These are phyloP conservation scores for Brasenia schreberi DNA, from an alignment of 164 flowering plant genomes.

Conservation along the genomic window DNA sequence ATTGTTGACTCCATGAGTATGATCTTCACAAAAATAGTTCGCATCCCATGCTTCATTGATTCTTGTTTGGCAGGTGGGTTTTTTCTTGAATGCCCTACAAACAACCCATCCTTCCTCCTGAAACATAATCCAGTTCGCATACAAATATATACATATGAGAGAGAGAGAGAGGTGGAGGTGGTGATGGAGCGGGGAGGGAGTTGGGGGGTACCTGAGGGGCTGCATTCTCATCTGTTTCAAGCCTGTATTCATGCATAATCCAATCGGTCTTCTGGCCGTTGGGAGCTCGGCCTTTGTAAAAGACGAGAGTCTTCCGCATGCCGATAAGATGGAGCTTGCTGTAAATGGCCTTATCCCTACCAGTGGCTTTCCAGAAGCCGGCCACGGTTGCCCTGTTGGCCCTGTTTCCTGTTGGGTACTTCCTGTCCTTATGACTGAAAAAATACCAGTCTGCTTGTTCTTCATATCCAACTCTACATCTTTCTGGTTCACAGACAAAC, in stretches of 20 bases:
- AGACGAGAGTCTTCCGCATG: constrained; percentile 92
- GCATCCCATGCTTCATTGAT: constrained; percentile 43
- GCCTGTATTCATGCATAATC: constrained; percentile 93
- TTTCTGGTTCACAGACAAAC: constrained; percentile 25
- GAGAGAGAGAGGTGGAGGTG: background rate
- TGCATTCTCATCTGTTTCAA: constrained; percentile 70
- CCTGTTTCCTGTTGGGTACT: constrained; percentile 87
- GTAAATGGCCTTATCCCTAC: constrained; percentile 74
- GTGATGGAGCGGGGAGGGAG: background rate
- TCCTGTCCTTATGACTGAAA: constrained; percentile 88
- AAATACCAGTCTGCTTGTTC: constrained; percentile 88
- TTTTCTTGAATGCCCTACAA: constrained; percentile 84
- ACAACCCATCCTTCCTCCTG: constrained; percentile 99
- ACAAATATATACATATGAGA: too few relatives aligned
- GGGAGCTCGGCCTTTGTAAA: constrained; percentile 85
- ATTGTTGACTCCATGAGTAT: constrained; percentile 30
- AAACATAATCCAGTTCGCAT: constrained; percentile 1
- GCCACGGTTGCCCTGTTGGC: constrained; percentile 82
- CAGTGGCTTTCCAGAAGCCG: constrained; percentile 94
- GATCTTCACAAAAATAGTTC: constrained; percentile 52
- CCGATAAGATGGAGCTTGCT: constrained; percentile 65
- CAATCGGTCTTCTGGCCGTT: constrained; percentile 86
- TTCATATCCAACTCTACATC: constrained; percentile 71
- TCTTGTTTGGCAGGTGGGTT: constrained; percentile 35
- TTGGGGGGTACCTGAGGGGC: constrained; percentile 61